Evolutionary conservation across 2,329 filamentous ascomycete genomes (phyloP).

Genomic region (Colletotrichum graminicola): DNA sequence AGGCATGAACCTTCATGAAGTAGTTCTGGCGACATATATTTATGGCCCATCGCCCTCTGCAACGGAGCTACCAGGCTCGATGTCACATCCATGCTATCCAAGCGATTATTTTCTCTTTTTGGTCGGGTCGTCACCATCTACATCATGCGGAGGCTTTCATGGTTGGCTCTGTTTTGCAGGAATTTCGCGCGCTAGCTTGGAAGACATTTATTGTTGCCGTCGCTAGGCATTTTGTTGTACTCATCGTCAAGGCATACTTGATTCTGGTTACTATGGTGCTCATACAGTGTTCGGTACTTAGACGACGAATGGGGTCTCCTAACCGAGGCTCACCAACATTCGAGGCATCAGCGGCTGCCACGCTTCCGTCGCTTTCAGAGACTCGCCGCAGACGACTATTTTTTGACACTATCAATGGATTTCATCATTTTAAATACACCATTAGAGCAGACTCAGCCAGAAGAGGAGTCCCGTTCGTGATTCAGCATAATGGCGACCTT

Average conservation of each 20-base stretch:
- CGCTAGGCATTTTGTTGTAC: not conserved
- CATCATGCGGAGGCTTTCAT: not conserved
- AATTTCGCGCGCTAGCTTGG: not conserved
- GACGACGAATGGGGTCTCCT: slow-evolving; percentile 43
- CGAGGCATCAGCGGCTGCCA: slow-evolving; percentile 49
- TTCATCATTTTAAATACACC: slow-evolving; percentile 48
- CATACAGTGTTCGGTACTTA: slow-evolving; percentile 13
- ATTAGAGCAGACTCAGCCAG: slow-evolving; percentile 45
- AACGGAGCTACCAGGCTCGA: too few relatives aligned
- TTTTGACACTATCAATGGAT: slow-evolving; percentile 5
- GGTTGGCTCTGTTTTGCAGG: not conserved
- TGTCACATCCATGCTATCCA: too few relatives aligned
- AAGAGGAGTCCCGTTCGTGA: slow-evolving; percentile 60
- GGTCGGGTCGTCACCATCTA: not conserved
- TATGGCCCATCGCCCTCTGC: not conserved
- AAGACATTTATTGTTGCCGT: slow-evolving; percentile 12
- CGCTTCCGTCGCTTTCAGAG: slow-evolving; percentile 47
- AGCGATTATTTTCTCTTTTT: not conserved
- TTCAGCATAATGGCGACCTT: slow-evolving; percentile 49
- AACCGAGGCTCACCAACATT: slow-evolving; percentile 42
- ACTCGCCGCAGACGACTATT: slow-evolving; percentile 47
- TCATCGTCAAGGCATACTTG: slow-evolving; percentile 3
- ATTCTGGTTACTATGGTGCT: not conserved
- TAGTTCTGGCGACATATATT: too few relatives aligned
- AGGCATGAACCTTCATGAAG: not conserved